Evolutionary conservation across 345 rosid species (phyloP).

Genomic region (Sisymbrium irio): DNA sequence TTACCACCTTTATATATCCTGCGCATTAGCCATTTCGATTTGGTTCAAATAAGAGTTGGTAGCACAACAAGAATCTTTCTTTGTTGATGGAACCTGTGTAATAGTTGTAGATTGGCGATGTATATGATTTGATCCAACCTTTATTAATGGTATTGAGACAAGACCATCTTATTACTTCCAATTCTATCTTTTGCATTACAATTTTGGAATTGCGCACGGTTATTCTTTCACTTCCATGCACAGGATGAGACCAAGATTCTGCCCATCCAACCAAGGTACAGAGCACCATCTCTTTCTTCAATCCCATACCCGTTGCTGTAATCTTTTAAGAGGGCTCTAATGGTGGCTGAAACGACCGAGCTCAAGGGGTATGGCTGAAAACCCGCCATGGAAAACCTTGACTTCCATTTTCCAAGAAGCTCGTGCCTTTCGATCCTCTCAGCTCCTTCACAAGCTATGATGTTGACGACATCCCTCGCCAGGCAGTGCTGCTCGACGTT

Average conservation of each 20-base stretch:
- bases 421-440: constrained; percentile 89
- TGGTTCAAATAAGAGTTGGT: constrained; percentile 32
- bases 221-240: constrained; percentile 32
- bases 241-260: constrained; percentile 64
- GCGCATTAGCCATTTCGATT: constrained; percentile 6
- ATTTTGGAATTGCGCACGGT: not conserved
- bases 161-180: not conserved
- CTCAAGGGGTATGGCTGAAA: constrained; percentile 73
- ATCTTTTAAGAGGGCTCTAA: constrained; percentile 41
- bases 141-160: constrained; percentile 28
- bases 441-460: constrained; percentile 82
- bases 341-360: constrained; percentile 67
- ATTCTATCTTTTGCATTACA: constrained; percentile 10
- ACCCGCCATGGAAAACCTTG: constrained; percentile 75
- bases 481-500: constrained; percentile 89
- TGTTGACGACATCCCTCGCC: constrained; percentile 82
- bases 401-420: constrained; percentile 83
- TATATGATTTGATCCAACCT: constrained; percentile 32
- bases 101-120: constrained; percentile 34
- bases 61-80: constrained; percentile 24
- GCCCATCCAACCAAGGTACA: constrained; percentile 85
- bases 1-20: constrained; percentile 9
- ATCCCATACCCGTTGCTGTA: constrained; percentile 60
- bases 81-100: constrained; percentile 25
- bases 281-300: constrained; percentile 74